A percentile compares a stretch with the other conserved stretches of the same genome.
phyloP scores from a whole-genome alignment of 805 yeast genomes.

The Jamesozyma spencerorum region DNA sequence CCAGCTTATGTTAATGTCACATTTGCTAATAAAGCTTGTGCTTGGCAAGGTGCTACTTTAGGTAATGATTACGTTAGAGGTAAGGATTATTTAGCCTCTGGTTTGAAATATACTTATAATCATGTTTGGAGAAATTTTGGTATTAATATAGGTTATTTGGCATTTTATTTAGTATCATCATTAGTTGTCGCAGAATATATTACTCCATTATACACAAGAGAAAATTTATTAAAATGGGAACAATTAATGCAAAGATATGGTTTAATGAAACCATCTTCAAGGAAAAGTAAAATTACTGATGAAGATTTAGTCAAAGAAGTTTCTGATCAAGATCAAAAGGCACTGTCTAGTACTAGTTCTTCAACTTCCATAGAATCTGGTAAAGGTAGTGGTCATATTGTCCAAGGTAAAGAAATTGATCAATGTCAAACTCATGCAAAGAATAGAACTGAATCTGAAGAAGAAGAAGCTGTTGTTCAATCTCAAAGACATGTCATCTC shows the following conservation, averaged over 20 bases:
- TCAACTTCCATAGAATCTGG: not conserved
- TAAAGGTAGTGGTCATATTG: not conserved
- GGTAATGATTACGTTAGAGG: slow-evolving; percentile 50
- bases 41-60: slow-evolving; percentile 49
- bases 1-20: slow-evolving; percentile 37
- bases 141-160: slow-evolving; percentile 43
- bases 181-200: slow-evolving; percentile 28
- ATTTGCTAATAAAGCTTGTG: slow-evolving; percentile 40
- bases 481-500: slow-evolving; percentile 40
- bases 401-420: not conserved
- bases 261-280: not conserved
- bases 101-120: slow-evolving; percentile 41
- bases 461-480: not conserved
- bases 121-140: slow-evolving; percentile 80
- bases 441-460: not conserved
- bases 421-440: not conserved
- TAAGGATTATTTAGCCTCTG: slow-evolving; percentile 38
- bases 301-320: not conserved
- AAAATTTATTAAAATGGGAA: slow-evolving; percentile 1
- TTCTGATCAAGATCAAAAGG: not conserved
- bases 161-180: slow-evolving; percentile 29
- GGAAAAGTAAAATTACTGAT: not conserved
- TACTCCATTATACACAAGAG: slow-evolving; percentile 17
- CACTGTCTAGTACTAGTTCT: not conserved
- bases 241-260: slow-evolving; percentile 1